Percentiles rank a stretch among this genome's conserved stretches.
These are phyloP conservation scores for Alternaria rosae DNA, from an alignment of 2,329 filamentous ascomycete genomes.

Conservation along the genomic window DNA sequence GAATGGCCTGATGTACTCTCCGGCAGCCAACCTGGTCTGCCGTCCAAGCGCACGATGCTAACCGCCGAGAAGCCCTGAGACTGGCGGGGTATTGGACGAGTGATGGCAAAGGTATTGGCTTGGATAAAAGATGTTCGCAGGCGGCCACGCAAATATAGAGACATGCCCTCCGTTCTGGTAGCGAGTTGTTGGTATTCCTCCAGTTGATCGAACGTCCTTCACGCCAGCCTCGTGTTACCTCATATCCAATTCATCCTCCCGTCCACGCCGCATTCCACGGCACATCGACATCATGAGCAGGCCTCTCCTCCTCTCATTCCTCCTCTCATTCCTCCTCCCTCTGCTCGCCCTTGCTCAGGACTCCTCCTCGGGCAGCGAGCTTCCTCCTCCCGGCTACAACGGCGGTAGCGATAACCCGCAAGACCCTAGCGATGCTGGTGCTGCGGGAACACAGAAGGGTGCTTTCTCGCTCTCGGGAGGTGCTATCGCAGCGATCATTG, in stretches of 20 bases:
- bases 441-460: slow-evolving; percentile 67
- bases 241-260: slow-evolving; percentile 23
- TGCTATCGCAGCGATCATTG: slow-evolving; percentile 76
- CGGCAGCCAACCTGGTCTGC: slow-evolving; percentile 31
- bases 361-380: slow-evolving; percentile 24
- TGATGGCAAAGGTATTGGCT: slow-evolving; percentile 28
- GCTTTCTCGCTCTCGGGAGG: slow-evolving; percentile 71
- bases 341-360: slow-evolving; percentile 41
- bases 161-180: slow-evolving; percentile 32
- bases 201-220: slow-evolving; percentile 41
- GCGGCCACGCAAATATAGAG: slow-evolving; percentile 46
- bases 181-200: slow-evolving; percentile 32
- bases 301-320: slow-evolving; percentile 32
- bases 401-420: slow-evolving; percentile 47
- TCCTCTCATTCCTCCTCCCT: slow-evolving; percentile 37
- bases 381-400: slow-evolving; percentile 44
- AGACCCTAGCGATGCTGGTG: slow-evolving; percentile 61
- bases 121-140: slow-evolving; percentile 30
- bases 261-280: slow-evolving; percentile 19
- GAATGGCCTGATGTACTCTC: slow-evolving; percentile 25
- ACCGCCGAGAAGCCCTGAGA: slow-evolving; percentile 31
- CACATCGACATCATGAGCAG: slow-evolving; percentile 35
- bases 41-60: slow-evolving; percentile 41
- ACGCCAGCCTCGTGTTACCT: slow-evolving; percentile 43
- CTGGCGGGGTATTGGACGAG: slow-evolving; percentile 36